Conservation (phyloP, 768 basidiomycete species). For the Filobasidium floriforme region DNA sequence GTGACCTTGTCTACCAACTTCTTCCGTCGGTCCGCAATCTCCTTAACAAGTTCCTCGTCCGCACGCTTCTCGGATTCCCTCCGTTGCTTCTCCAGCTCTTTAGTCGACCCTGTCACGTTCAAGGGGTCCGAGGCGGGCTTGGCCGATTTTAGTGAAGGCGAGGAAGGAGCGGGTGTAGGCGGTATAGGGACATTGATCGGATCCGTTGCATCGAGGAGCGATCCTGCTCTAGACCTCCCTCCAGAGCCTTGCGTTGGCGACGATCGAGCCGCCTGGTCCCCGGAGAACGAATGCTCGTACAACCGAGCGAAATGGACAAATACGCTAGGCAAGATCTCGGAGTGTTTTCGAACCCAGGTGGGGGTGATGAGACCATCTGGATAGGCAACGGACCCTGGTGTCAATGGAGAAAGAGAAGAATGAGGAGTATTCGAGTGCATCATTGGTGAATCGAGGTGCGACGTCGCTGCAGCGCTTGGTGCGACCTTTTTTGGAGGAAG, state of each 20-base stretch:
- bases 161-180: background rate
- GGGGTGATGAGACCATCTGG: constrained; percentile 96
- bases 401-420: constrained; percentile 89
- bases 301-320: constrained; percentile 85
- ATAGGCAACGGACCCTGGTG: constrained; percentile 75
- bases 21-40: constrained; percentile 73
- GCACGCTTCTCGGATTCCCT: constrained; percentile 55
- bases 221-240: background rate
- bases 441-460: constrained; percentile 8
- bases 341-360: constrained; percentile 96
- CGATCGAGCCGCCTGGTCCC: background rate
- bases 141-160: background rate
- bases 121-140: background rate
- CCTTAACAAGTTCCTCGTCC: constrained; percentile 70
- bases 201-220: background rate
- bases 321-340: constrained; percentile 79
- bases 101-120: background rate
- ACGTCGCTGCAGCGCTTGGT: constrained; percentile 45
- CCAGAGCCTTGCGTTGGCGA: background rate
- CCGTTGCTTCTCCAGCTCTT: constrained; percentile 50
- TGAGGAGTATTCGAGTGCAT: constrained; percentile 48
- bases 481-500: constrained; percentile 79
- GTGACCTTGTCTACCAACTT: constrained; percentile 70
- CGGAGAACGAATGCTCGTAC: constrained; percentile 53
- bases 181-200: background rate